Conservation (phyloP, 2,329 filamentous ascomycete genomes). For the Neobulgaria alba region DNA sequence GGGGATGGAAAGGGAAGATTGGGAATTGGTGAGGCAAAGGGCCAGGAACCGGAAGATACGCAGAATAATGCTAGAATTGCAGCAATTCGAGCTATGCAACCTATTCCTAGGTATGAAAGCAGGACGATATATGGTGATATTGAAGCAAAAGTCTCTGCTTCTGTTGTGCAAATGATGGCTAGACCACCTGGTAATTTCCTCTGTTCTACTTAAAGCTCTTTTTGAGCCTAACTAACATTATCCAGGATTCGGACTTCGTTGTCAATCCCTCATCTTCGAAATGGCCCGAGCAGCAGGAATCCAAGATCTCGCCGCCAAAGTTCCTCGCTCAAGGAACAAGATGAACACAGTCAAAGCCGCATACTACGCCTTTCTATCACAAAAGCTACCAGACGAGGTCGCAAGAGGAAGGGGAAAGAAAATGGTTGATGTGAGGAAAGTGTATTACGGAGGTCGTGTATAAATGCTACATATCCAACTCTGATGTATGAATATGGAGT, state of each 20-base stretch:
- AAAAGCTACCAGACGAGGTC: slow-evolving; percentile 82
- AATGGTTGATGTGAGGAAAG: slow-evolving; percentile 89
- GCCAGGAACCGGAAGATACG: slow-evolving; percentile 62
- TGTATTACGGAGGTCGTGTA: slow-evolving; percentile 75
- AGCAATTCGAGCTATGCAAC: slow-evolving; percentile 86
- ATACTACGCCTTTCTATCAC: slow-evolving; percentile 71
- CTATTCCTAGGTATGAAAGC: slow-evolving; percentile 84
- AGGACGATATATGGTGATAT: slow-evolving; percentile 86
- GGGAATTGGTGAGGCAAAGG: slow-evolving; percentile 86
- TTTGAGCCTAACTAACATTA: slow-evolving; percentile 3
- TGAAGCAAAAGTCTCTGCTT: slow-evolving; percentile 78
- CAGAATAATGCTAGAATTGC: slow-evolving; percentile 64
- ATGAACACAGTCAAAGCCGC: slow-evolving; percentile 98
- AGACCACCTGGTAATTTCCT: slow-evolving; percentile 71
- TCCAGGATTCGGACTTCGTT: slow-evolving; percentile 85
- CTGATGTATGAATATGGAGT: slow-evolving; percentile 41
- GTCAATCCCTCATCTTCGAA: slow-evolving; percentile 87
- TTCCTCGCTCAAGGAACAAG: slow-evolving; percentile 80
- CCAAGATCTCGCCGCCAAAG: slow-evolving; percentile 73
- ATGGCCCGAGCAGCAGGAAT: slow-evolving; percentile 85
- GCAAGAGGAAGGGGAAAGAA: slow-evolving; percentile 87
- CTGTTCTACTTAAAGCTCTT: not conserved
- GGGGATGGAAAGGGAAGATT: slow-evolving; percentile 81
- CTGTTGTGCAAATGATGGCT: slow-evolving; percentile 70
- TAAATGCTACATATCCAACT: slow-evolving; percentile 25